phyloP scores from a whole-genome alignment of 257 asterid genomes.

The Jacaranda mimosifolia region DNA sequence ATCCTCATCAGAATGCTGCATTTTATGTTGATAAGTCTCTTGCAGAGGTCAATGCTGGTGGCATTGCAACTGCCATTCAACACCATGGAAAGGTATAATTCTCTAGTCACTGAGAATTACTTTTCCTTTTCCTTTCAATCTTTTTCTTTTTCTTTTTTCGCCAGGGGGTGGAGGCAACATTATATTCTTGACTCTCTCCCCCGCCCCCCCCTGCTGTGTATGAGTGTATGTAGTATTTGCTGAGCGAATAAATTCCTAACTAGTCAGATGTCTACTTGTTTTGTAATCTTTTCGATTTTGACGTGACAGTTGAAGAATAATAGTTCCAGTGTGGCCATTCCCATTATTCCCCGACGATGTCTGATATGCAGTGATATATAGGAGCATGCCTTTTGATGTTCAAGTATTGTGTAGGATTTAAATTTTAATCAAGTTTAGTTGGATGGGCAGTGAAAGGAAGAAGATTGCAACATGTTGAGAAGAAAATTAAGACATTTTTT shows the following conservation, averaged over 20 bases:
- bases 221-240: background rate
- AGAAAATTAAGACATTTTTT: background rate
- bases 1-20: constrained; percentile 98
- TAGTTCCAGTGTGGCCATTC: background rate
- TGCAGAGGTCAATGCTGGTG: constrained; percentile 95
- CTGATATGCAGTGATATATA: background rate
- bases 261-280: background rate
- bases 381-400: constrained; percentile 4
- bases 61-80: constrained; percentile 89
- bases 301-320: background rate
- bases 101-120: constrained; percentile 10
- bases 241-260: background rate
- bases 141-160: too few species aligned
- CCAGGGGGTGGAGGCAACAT: background rate
- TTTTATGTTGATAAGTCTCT: constrained; percentile 90
- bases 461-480: background rate
- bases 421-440: constrained; percentile 12
- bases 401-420: background rate
- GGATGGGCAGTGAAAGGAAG: background rate
- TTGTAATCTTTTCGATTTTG: background rate
- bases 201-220: too few species aligned
- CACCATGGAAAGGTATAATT: constrained; percentile 91
- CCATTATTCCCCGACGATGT: background rate
- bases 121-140: too few species aligned
- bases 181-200: background rate